Conservation (phyloP, 768 basidiomycete genomes). For the Mycena belliarum region DNA sequence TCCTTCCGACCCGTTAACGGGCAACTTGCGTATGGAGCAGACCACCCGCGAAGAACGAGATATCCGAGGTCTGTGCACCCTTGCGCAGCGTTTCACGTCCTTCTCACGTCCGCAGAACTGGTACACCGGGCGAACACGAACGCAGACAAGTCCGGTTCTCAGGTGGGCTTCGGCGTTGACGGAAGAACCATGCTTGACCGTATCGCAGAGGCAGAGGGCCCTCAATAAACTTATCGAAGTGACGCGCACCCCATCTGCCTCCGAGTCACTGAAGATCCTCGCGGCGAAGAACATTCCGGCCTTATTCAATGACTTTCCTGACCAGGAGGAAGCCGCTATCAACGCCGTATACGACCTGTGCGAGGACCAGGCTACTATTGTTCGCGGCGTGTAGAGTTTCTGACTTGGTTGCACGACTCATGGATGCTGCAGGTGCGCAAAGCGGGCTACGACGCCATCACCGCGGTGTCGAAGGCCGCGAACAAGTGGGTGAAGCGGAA, state of each 20-base stretch:
- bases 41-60: conserved; percentile 36
- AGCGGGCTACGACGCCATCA: conserved; percentile 66
- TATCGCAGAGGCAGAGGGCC: conserved; percentile 48
- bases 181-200: conserved; percentile 7
- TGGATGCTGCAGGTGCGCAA: conserved; percentile 55
- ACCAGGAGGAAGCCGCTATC: conserved; percentile 73
- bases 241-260: conserved; percentile 46
- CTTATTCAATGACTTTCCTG: conserved; percentile 68
- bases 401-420: background rate
- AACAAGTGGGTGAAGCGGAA: conserved; percentile 68
- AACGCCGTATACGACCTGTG: conserved; percentile 80
- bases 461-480: conserved; percentile 44
- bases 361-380: conserved; percentile 62
- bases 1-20: background rate
- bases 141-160: conserved; percentile 36
- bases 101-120: conserved; percentile 28
- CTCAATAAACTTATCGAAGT: conserved; percentile 56
- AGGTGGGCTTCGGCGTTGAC: conserved; percentile 33
- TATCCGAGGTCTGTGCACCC: conserved; percentile 28
- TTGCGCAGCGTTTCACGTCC: background rate
- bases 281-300: conserved; percentile 57
- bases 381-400: conserved; percentile 28
- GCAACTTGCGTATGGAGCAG: conserved; percentile 7
- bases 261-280: conserved; percentile 55
- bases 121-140: conserved; percentile 46